Base-by-base conservation (phyloP, 2,329 filamentous ascomycete species). In the Claviceps fusiformis region DNA sequence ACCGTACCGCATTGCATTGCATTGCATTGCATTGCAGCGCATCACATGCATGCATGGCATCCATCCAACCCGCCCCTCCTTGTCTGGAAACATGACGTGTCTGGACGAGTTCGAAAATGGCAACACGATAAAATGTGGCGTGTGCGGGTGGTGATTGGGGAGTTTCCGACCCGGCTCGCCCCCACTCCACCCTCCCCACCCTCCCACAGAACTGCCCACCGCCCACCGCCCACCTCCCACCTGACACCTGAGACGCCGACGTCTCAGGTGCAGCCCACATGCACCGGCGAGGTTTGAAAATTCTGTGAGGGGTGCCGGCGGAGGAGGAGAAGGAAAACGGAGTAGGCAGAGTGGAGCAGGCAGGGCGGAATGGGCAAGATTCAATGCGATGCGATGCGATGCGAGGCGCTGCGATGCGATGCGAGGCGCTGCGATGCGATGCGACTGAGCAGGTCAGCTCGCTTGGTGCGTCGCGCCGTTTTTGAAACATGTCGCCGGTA, bases 261-360 rank as follows among this genome's bases (percentile, higher is more conserved):
- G 66, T 68, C 66, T 68, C 66, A 68, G 66, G 66, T 68, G 61
- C 64, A 50, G 55, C 52, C 52, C 49, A 53, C 55, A 4, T 41
- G 39, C 37, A n/a, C 27, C 33, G 35, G 29, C 27, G 46, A 48
- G 24, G 48, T 35, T 35, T 49, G 47, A n/a, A n/a, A 4, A 10
- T 19, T 49, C 29, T 35, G 29, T 29, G 27, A n/a, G 9, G 17
- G 27, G 29, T 24, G 43, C 6, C 4, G 15, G 49, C 11, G 15
- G 15, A 17, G 48, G n/a, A n/a, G n/a, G n/a, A n/a, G n/a, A n/a
- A n/a, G n/a, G n/a, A n/a, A n/a, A n/a, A n/a, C n/a, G n/a, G n/a
- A 27, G 19, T 24, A 37, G 37, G 17, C 37, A n/a, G 49, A 24
- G 37, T 31, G 31, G 37, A 24, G 50, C 24, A 39, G 33, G 19